Percentiles rank a stretch among this genome's conserved stretches.
Conservation (phyloP, 306 rosid genomes). For the Casuarina glauca region DNA sequence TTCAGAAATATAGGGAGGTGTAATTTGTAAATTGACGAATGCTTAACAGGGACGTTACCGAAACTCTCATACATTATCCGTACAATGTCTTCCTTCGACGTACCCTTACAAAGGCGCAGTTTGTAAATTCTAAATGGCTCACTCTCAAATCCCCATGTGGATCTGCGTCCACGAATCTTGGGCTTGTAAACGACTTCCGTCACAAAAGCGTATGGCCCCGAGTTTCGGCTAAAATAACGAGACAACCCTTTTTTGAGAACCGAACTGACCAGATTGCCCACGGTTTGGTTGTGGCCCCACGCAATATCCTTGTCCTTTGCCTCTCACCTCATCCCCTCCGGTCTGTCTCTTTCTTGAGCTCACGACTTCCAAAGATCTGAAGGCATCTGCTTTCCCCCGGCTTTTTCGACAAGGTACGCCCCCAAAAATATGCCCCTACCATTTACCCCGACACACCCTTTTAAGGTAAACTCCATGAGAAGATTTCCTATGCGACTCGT, state of each 20-base stretch:
- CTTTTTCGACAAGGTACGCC: conserved; percentile 21
- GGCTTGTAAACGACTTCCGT: conserved; percentile 20
- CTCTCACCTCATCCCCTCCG: background rate
- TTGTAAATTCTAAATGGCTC: conserved; percentile 16
- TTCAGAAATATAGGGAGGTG: background rate
- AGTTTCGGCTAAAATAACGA: background rate
- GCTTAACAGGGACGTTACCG: background rate
- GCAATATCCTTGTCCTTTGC: background rate
- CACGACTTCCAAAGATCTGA: conserved; percentile 26
- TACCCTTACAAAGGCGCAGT: background rate
- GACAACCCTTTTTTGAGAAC: background rate
- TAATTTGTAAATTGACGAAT: background rate
- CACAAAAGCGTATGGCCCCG: background rate
- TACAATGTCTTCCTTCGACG: background rate
- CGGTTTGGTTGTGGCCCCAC: background rate
- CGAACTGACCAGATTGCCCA: conserved; percentile 16
- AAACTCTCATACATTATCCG: conserved; percentile 35
- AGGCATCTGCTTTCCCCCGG: conserved; percentile 28
- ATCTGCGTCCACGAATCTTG: conserved; percentile 57
- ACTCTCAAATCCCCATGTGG: conserved; percentile 62
- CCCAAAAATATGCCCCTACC: background rate
- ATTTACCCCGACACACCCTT: conserved; percentile 20
- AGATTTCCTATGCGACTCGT: background rate
- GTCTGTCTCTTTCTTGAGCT: background rate
- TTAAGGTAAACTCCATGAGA: background rate